phyloP scores from a whole-genome alignment of 1,284 basidiomycete species.

The Schizophyllum amplum region DNA sequence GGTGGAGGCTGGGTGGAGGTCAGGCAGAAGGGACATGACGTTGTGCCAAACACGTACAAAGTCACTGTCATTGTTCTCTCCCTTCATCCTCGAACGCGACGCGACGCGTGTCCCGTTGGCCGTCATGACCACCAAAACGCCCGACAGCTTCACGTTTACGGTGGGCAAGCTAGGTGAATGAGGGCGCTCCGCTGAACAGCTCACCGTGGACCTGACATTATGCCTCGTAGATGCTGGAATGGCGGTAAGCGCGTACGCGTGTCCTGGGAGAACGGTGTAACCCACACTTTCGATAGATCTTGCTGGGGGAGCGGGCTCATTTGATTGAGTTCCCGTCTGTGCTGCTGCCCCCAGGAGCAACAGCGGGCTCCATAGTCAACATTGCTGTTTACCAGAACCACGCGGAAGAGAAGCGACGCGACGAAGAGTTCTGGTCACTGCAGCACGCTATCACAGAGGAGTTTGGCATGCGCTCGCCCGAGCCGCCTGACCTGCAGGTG shows the following conservation, averaged over 20 bases:
- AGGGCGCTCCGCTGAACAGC: slow-evolving; percentile 1
- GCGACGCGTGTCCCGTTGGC: not conserved
- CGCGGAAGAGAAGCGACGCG: slow-evolving; percentile 73
- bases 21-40: not conserved
- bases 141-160: slow-evolving; percentile 41
- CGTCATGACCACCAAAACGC: not conserved
- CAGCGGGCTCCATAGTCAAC: slow-evolving; percentile 92
- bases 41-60: not conserved
- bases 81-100: not conserved
- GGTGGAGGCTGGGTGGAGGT: too few species aligned
- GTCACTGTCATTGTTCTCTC: not conserved
- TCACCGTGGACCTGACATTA: not conserved
- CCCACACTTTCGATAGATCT: slow-evolving; percentile 47
- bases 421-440: slow-evolving; percentile 73
- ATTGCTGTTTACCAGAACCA: slow-evolving; percentile 86
- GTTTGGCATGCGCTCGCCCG: slow-evolving; percentile 65
- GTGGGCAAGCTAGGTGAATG: slow-evolving; percentile 39
- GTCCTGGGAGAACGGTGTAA: slow-evolving; percentile 3
- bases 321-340: slow-evolving; percentile 95
- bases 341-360: slow-evolving; percentile 82
- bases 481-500: slow-evolving; percentile 68
- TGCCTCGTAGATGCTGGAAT: slow-evolving; percentile 60
- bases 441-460: slow-evolving; percentile 73
- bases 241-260: slow-evolving; percentile 46
- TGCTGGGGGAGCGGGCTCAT: slow-evolving; percentile 87